Conservation (phyloP, 306 rosid genomes). For the Coriaria nepalensis region DNA sequence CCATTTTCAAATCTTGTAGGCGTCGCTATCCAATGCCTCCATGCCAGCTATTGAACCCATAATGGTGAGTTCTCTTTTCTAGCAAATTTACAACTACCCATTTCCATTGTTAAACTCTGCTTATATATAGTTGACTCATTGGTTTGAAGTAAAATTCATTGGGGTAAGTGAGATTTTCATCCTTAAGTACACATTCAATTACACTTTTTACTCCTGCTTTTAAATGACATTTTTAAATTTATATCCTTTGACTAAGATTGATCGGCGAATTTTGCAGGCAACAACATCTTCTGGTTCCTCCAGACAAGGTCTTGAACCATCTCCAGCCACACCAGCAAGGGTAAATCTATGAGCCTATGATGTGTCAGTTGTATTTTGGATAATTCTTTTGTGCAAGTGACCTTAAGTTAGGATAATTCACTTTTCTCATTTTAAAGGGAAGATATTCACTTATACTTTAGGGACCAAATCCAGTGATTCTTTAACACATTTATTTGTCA, state of each 20-base stretch:
- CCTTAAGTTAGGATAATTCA: no score
- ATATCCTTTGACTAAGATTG: not conserved
- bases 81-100: no score
- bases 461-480: no score
- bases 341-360: constrained; percentile 23
- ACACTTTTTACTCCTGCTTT: no score
- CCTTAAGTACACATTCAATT: no score
- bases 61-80: not conserved
- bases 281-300: constrained; percentile 39
- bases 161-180: no score
- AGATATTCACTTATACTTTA: no score
- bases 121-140: no score
- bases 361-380: not conserved
- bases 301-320: constrained; percentile 33
- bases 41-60: not conserved
- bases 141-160: no score
- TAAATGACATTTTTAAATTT: not conserved
- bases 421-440: no score
- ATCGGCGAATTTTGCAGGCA: constrained; percentile 20
- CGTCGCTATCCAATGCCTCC: not conserved
- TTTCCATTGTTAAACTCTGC: no score
- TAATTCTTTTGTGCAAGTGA: not conserved
- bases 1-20: not conserved
- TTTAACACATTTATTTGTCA: no score
- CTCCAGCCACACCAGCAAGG: constrained; percentile 49